Evolutionary conservation across 345 rosid species (phyloP), one percentile per base, ranked within the genome.

Genomic region (Cardiospermum halicacabum): DNA sequence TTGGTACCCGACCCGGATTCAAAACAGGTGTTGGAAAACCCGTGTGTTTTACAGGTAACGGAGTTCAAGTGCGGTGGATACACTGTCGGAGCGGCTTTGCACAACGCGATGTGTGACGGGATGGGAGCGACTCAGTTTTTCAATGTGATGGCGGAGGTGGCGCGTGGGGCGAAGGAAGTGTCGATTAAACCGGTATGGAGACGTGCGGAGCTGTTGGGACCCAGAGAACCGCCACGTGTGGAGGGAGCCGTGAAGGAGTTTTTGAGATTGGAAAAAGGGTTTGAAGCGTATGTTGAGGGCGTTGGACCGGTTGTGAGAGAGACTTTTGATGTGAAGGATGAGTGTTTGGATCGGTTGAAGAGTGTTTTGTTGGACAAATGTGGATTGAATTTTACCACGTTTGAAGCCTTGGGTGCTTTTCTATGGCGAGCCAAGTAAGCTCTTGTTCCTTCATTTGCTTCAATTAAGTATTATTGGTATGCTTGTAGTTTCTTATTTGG

Each of bases 401-500:
- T 91, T 57, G 97, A 92, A 63, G 94, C 89, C 64, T 77, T 92
- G 53, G 95, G 98, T 45, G 95, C 95, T 40, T 87, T 84, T 58
- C 73, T 92, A 36, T 92, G 98, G 98, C 86, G 96, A 27, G 91
- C 91, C 49, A 92, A 92, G 96, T 89, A 84, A 82, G 87, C 68
- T 48, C 43, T 58, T 48, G 47, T 32, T 53, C 7, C n/a, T n/a
- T n/a, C n/a, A n/a, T n/a, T 13, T 51, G 28, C 15, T 3, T 64
- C 31, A 25, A 25, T 40, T 64, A 34, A 7, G 3, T 4, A 3
- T 34, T 34, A n/a, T n/a, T n/a, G n/a, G n/a, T n/a, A n/a, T n/a
- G n/a, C n/a, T n/a, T 31, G 7, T 31, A 12, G n/a, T 31, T 49
- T 22, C 18, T 48, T 42, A 22, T 3, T 19, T n/a, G n/a, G 50